Evolutionary conservation across 2,329 filamentous ascomycete genomes (phyloP).

Genomic region (Teratosphaeria epicoccoides): DNA sequence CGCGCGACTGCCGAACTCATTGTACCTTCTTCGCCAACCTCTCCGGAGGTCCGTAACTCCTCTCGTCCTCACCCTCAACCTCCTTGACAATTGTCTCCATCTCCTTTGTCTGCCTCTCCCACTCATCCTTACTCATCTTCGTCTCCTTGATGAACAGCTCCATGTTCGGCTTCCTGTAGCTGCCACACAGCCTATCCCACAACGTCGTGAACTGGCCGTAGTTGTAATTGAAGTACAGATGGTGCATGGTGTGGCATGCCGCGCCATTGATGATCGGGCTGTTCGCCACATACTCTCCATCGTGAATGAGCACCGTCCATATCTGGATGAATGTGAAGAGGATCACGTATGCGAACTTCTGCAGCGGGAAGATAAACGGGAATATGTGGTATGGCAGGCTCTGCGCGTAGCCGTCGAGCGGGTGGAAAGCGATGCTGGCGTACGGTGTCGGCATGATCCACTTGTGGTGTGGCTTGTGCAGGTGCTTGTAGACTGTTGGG

Average conservation of each 20-base stretch:
- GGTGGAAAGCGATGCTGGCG: constrained; percentile 90
- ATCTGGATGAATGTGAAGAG: constrained; percentile 91
- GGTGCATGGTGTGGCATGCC: constrained; percentile 88
- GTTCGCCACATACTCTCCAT: constrained; percentile 88
- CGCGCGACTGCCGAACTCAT: neutral
- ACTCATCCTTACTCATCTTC: constrained; percentile 74
- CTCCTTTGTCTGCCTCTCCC: constrained; percentile 64
- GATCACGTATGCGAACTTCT: constrained; percentile 77
- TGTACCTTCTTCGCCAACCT: constrained; percentile 5
- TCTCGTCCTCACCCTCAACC: constrained; percentile 51
- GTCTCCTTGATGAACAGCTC: constrained; percentile 75
- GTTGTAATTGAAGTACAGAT: constrained; percentile 80
- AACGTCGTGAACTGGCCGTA: constrained; percentile 91
- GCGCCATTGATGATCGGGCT: constrained; percentile 88
- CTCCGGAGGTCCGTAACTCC: constrained; percentile 29
- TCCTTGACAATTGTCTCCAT: constrained; percentile 67
- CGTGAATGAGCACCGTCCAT: constrained; percentile 94
- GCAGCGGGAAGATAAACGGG: constrained; percentile 82
- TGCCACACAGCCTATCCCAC: constrained; percentile 80
- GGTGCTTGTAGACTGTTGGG: constrained; percentile 67
- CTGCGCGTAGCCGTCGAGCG: constrained; percentile 81
- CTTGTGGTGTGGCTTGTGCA: constrained; percentile 98
- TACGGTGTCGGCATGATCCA: constrained; percentile 98
- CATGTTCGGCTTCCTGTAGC: constrained; percentile 74
- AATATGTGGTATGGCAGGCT: constrained; percentile 87